These are phyloP conservation scores for Salix exigua DNA, from an alignment of 345 rosid species.

Conservation along the genomic window DNA sequence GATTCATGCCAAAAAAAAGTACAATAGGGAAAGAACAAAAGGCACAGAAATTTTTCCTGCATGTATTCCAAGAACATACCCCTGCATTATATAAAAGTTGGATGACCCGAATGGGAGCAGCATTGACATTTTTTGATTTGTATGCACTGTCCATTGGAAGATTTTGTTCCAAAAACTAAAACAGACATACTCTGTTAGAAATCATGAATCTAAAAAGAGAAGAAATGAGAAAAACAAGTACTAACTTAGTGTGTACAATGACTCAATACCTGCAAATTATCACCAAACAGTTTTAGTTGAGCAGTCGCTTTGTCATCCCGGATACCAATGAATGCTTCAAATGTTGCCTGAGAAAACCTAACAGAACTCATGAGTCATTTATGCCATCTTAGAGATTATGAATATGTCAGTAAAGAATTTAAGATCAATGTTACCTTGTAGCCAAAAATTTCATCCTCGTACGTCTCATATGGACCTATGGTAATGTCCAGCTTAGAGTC, in stretches of 20 bases:
- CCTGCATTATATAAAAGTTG: slow-evolving; percentile 80
- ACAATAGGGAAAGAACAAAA: too few relatives aligned
- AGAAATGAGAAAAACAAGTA: slow-evolving; percentile 11
- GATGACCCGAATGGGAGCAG: slow-evolving; percentile 93
- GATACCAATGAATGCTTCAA: slow-evolving; percentile 84
- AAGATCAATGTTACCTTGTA: slow-evolving; percentile 63
- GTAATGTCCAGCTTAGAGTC: slow-evolving; percentile 89
- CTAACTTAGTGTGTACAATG: slow-evolving; percentile 7
- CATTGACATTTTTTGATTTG: slow-evolving; percentile 64
- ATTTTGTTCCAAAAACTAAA: slow-evolving; percentile 73
- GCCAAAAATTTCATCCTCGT: slow-evolving; percentile 80
- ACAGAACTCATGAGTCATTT: slow-evolving; percentile 6
- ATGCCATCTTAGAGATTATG: not conserved
- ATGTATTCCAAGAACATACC: slow-evolving; percentile 45
- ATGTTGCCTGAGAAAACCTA: slow-evolving; percentile 56
- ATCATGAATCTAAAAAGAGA: slow-evolving; percentile 5
- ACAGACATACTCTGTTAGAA: not conserved
- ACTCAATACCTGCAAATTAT: slow-evolving; percentile 64
- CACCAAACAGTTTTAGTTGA: slow-evolving; percentile 79
- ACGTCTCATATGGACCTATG: slow-evolving; percentile 97
- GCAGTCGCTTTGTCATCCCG: slow-evolving; percentile 82
- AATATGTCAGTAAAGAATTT: not conserved
- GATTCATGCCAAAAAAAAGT: too few relatives aligned
- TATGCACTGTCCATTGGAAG: slow-evolving; percentile 78
- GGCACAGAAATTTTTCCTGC: not conserved